Base-by-base conservation (phyloP, 768 basidiomycete species). In the Russula vinacea region DNA sequence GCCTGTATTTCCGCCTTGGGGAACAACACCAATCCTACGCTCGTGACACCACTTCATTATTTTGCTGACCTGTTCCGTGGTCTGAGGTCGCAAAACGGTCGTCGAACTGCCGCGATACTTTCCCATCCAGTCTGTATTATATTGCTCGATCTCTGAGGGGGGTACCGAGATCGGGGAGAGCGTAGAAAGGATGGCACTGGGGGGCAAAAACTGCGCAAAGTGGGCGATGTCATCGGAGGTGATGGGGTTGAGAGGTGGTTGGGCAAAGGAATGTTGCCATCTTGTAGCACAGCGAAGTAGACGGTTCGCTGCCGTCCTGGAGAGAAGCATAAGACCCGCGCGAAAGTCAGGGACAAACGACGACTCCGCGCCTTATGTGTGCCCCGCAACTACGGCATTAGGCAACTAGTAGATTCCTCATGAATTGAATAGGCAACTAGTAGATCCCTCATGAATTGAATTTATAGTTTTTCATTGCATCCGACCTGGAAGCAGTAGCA, bases 1-100 rank as follows among this genome's bases (percentile, higher is more conserved):
- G 17, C 97, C 97, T 0, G 97, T 99, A 77, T 99, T 99, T 52
- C 97, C 97, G 53, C 97, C 96, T 75, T 99, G 97, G 2, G 97
- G 97, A 2, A 97, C 94, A 59, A 98, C 83, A n/a, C 87, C 88
- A 47, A 99, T 89, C 60, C 83, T 81, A 62, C 85, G 81, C 59
- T 87, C 80, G 69, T 88, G 85, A 75, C 97, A 98, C 80, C 87
- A 92, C 72, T 86, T 88, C 72, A 98, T 79, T 59, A 98, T 89
- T 69, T 89, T 78, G 74, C 88, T 89, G 73, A 98, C 94, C 77
- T 99, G 87, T 65, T 90, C 77, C 0, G 92, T 90, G 2, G 90
- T 86, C 70, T 87, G 90, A 6, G 97, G 97, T 73, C 89, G 92
- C 57, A 98, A 79, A 14, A 99, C 90, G 32, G 94, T 89, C 17